Percentiles rank a stretch among this genome's conserved stretches.
These are phyloP conservation scores for Hirschfeldia incana DNA, from an alignment of 345 rosid genomes.

Conservation along the genomic window DNA sequence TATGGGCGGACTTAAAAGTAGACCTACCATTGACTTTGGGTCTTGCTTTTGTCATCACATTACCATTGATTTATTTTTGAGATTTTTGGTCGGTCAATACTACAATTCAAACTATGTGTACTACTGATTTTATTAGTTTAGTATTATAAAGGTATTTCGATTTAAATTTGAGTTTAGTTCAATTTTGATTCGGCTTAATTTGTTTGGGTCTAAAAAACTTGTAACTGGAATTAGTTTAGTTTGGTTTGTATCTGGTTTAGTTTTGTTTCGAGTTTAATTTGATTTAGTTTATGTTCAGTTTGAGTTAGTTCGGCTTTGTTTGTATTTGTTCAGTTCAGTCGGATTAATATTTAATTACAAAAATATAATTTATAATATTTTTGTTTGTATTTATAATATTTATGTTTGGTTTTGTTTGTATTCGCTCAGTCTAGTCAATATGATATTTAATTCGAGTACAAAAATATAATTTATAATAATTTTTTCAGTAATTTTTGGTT, in stretches of 20 bases:
- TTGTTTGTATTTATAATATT: too few species aligned
- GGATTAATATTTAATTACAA: neutral
- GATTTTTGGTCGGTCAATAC: neutral
- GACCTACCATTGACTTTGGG: slow-evolving; percentile 8
- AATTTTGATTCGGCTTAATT: neutral
- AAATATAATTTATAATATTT: neutral
- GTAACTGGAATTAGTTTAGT: neutral
- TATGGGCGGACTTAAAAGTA: neutral
- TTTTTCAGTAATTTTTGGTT: too few species aligned
- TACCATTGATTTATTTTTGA: neutral
- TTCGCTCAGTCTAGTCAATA: too few species aligned
- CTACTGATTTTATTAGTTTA: neutral
- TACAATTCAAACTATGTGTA: neutral
- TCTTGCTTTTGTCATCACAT: neutral
- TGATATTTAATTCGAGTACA: too few species aligned
- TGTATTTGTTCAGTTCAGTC: neutral
- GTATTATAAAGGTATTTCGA: neutral
- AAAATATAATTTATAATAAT: too few species aligned
- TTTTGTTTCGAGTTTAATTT: neutral
- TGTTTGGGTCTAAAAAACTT: neutral
- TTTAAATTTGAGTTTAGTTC: neutral
- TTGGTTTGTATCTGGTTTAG: neutral
- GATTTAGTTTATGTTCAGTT: neutral
- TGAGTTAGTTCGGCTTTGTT: neutral
- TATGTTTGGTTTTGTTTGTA: too few species aligned